Evolutionary conservation across 441 rosid genomes (phyloP).

Genomic region (Populus hybrid): DNA sequence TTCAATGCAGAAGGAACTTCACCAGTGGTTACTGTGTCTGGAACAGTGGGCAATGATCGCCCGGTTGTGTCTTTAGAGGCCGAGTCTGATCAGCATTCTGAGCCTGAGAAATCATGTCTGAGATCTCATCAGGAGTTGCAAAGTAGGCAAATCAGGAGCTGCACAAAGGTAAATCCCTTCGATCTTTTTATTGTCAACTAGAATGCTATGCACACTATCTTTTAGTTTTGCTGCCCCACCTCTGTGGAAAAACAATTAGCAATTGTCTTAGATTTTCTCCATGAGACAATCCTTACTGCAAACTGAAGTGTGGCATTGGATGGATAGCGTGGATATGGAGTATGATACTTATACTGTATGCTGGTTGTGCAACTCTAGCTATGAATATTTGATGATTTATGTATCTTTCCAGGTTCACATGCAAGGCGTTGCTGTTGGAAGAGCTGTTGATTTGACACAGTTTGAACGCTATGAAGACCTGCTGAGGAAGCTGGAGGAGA

Average conservation of each 20-base stretch:
- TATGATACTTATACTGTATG: neutral
- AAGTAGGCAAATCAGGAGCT: slow-evolving; percentile 89
- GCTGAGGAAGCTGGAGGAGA: slow-evolving; percentile 77
- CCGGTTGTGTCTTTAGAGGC: slow-evolving; percentile 54
- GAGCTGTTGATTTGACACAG: no score
- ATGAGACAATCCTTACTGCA: neutral
- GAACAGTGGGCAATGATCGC: slow-evolving; percentile 43
- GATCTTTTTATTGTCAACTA: neutral
- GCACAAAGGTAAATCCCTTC: slow-evolving; percentile 68
- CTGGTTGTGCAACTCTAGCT: neutral
- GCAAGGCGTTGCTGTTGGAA: slow-evolving; percentile 98
- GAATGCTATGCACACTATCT: neutral
- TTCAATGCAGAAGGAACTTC: slow-evolving; percentile 57
- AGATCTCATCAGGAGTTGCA: slow-evolving; percentile 84
- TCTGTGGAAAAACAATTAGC: neutral
- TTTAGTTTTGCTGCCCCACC: neutral
- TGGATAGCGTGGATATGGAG: neutral
- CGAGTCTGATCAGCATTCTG: slow-evolving; percentile 69
- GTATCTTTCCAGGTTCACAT: slow-evolving; percentile 68
- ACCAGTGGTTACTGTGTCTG: slow-evolving; percentile 42
- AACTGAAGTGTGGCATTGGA: neutral
- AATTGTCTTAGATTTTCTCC: neutral
- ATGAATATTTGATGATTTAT: slow-evolving; percentile 8
- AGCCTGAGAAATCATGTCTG: slow-evolving; percentile 76
- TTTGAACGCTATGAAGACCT: slow-evolving; percentile 75